phyloP scores from a whole-genome alignment of 495 filamentous ascomycete genomes.

The Glonium stellatum region DNA sequence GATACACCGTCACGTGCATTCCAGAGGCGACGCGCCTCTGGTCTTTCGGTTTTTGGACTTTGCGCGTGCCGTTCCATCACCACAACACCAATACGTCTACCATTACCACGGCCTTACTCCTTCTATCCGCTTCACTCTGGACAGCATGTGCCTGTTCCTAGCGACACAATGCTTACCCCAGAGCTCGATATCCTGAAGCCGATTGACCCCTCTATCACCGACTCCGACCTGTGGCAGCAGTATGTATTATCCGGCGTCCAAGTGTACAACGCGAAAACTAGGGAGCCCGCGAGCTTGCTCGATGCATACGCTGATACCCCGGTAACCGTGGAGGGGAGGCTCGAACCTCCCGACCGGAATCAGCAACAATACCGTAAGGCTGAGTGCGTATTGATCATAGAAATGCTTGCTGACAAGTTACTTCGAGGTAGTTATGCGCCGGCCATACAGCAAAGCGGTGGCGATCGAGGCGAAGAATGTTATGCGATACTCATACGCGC shows the following conservation, averaged over 20 bases:
- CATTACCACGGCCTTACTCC: neutral
- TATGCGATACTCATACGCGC: constrained; percentile 61
- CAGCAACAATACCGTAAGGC: constrained; percentile 26
- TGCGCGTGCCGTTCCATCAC: too few species aligned
- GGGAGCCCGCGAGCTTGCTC: constrained; percentile 47
- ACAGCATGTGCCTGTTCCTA: neutral
- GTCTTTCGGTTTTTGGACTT: too few species aligned
- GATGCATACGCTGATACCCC: constrained; percentile 47
- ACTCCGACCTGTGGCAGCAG: constrained; percentile 50
- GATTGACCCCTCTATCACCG: constrained; percentile 44
- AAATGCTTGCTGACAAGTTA: constrained; percentile 33
- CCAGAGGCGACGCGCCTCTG: too few species aligned
- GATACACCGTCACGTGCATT: too few species aligned
- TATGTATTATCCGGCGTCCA: constrained; percentile 50
- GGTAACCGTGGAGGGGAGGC: constrained; percentile 48
- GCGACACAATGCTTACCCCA: constrained; percentile 27
- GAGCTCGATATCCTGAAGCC: constrained; percentile 52
- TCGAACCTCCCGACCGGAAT: constrained; percentile 42
- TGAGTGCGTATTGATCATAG: neutral
- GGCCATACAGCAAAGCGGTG: constrained; percentile 22
- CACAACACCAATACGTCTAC: too few species aligned
- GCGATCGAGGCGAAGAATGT: constrained; percentile 59
- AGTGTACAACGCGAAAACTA: constrained; percentile 45
- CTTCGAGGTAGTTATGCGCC: constrained; percentile 11
- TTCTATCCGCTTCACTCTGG: neutral